phyloP scores from a whole-genome alignment of 139 green algal genomes.

The Yamagishiella unicocca region DNA sequence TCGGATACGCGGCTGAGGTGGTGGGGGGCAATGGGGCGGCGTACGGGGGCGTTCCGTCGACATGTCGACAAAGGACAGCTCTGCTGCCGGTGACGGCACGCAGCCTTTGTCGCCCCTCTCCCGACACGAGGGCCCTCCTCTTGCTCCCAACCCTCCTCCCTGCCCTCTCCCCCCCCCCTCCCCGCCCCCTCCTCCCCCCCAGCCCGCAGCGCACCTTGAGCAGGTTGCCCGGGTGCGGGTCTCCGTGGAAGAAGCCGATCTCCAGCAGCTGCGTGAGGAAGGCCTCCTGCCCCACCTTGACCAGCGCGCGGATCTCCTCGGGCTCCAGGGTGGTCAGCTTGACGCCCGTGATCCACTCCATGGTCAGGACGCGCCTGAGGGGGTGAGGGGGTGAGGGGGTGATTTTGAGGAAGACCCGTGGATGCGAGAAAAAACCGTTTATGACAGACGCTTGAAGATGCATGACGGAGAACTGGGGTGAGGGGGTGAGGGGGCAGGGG shows the following conservation, averaged over 20 bases:
- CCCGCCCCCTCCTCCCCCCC: neutral
- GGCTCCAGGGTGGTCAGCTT: slow-evolving; percentile 88
- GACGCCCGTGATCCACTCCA: slow-evolving; percentile 92
- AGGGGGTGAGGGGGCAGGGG: too few species aligned
- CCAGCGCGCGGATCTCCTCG: slow-evolving; percentile 79
- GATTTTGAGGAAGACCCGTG: neutral
- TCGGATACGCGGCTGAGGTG: too few species aligned
- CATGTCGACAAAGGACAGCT: too few species aligned
- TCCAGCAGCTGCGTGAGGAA: slow-evolving; percentile 97
- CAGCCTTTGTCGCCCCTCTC: too few species aligned
- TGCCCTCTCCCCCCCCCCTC: neutral
- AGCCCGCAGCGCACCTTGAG: slow-evolving; percentile 59
- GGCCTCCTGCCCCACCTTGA: slow-evolving; percentile 83
- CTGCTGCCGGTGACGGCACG: too few species aligned
- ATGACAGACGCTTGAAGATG: too few species aligned
- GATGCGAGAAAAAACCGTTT: too few species aligned
- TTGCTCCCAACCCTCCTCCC: too few species aligned
- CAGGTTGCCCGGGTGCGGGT: slow-evolving; percentile 65
- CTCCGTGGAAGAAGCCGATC: slow-evolving; percentile 91
- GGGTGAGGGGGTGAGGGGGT: neutral
- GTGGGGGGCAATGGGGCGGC: too few species aligned
- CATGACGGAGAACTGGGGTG: too few species aligned
- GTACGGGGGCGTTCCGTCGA: too few species aligned
- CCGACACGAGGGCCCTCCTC: too few species aligned
- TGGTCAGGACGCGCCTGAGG: slow-evolving; percentile 82